phyloP scores from a whole-genome alignment of 371 early-diverging fungal species.

The Haplosporangium sp. region DNA sequence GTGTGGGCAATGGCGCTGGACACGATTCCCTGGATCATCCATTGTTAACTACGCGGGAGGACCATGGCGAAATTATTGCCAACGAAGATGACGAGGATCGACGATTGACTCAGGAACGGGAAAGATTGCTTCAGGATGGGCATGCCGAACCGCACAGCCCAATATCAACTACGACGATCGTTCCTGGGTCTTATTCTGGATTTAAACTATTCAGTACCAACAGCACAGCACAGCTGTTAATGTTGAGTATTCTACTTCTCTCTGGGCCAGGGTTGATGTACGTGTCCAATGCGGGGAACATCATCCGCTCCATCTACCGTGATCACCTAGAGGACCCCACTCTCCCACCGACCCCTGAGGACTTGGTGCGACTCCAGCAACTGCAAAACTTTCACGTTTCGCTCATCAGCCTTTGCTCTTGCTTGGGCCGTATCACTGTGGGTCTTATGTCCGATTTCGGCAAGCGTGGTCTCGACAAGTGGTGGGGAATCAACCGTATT shows the following conservation, averaged over 20 bases:
- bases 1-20: slow-evolving; percentile 13
- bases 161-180: not conserved
- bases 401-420: slow-evolving; percentile 56
- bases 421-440: slow-evolving; percentile 54
- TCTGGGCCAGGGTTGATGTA: slow-evolving; percentile 66
- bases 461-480: slow-evolving; percentile 36
- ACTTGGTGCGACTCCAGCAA: slow-evolving; percentile 38
- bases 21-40: not conserved
- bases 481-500: slow-evolving; percentile 42
- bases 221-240: slow-evolving; percentile 38
- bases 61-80: not conserved
- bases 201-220: slow-evolving; percentile 44
- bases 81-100: slow-evolving; percentile 22
- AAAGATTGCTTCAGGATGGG: slow-evolving; percentile 19
- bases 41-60: not conserved
- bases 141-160: slow-evolving; percentile 4
- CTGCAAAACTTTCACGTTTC: slow-evolving; percentile 58
- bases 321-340: slow-evolving; percentile 34
- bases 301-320: slow-evolving; percentile 53
- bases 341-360: slow-evolving; percentile 21
- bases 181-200: slow-evolving; percentile 31
- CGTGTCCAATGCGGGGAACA: slow-evolving; percentile 61
- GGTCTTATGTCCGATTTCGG: slow-evolving; percentile 57
- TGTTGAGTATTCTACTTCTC: slow-evolving; percentile 38
- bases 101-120: slow-evolving; percentile 20